Evolutionary conservation across 306 rosid genomes (phyloP), one percentile per base, ranked within the genome.

Genomic region (Cucurbita moschata): DNA sequence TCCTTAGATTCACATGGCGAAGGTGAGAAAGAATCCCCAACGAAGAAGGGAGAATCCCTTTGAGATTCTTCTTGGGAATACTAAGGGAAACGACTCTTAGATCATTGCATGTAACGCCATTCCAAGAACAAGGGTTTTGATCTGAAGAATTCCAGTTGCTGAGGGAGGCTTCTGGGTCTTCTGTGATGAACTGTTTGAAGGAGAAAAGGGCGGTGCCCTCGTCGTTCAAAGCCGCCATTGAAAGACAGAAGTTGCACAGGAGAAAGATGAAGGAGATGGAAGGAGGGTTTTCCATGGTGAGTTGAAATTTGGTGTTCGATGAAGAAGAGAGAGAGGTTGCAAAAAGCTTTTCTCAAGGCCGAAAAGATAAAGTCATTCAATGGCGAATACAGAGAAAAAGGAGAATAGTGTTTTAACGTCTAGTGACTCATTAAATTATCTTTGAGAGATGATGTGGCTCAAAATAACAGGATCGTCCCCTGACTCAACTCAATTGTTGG

Each of bases 1-100:
- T 94, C 81, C 99, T 91, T 54, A 94, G 81, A 81, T 94, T 94
- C 18, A 91, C 70, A 81, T 91, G 99, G 42, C 99, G 89, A 55
- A 94, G 99, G 76, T 85, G 79, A 50, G 91, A 77, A 42, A 94
- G 96, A 38, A 87, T 80, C 54, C 96, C 90, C 8, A 94, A 75
- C 59, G 92, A 15, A 78, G 99, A 81, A 75, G 92, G 92, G 74
- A 94, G 91, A 83, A 84, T 79, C 53, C 99, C 99, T 18, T 52
- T 58, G 57, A 94, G 99, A 76, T 85, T 88, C 86, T 82, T 77
- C 78, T 83, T 89, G 10, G 99, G 99, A 80, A 94, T 86, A 59
- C 97, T 87, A 37, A 94, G 77, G 72, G 97, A 82, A n/a, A 94
- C 81, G 52, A 94, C 97, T 46, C 76, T 82, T 13, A 81, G 88